phyloP scores from a whole-genome alignment of 2,329 filamentous ascomycete species.

The Sporothrix humicola region DNA sequence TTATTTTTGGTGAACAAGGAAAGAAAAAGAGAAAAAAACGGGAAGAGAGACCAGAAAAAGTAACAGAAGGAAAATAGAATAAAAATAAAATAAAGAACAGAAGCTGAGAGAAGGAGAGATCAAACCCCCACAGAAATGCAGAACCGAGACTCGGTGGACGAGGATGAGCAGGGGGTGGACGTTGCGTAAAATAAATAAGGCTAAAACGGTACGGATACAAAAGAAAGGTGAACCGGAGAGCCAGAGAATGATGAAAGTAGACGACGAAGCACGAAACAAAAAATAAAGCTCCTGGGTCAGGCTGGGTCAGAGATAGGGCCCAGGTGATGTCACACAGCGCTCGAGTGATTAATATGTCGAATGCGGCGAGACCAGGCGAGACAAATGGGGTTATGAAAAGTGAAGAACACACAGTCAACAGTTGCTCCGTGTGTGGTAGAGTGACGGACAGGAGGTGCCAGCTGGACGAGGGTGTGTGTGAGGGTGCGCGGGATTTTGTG shows the following conservation, averaged over 20 bases:
- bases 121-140: slow-evolving; percentile 14
- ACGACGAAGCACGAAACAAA: neutral
- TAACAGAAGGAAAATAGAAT: neutral
- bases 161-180: slow-evolving; percentile 15
- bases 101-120: slow-evolving; percentile 7
- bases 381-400: neutral
- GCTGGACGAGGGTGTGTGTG: slow-evolving; percentile 25
- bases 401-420: neutral
- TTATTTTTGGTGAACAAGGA: neutral
- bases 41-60: neutral
- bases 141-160: neutral
- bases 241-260: neutral
- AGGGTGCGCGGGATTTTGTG: slow-evolving; percentile 26
- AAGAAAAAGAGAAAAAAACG: neutral
- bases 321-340: slow-evolving; percentile 23
- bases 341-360: slow-evolving; percentile 12
- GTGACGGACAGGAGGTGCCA: slow-evolving; percentile 7
- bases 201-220: slow-evolving; percentile 5
- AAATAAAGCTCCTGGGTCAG: too few relatives aligned
- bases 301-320: neutral
- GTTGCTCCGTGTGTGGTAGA: neutral
- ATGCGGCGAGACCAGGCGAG: slow-evolving; percentile 18
- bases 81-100: neutral
- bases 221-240: neutral
- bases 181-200: slow-evolving; percentile 24